A percentile compares a stretch with the other conserved stretches of the same genome.
Evolutionary conservation across 75 land plant species (phyloP).

Genomic region (Chamaecyparis obtusa): DNA sequence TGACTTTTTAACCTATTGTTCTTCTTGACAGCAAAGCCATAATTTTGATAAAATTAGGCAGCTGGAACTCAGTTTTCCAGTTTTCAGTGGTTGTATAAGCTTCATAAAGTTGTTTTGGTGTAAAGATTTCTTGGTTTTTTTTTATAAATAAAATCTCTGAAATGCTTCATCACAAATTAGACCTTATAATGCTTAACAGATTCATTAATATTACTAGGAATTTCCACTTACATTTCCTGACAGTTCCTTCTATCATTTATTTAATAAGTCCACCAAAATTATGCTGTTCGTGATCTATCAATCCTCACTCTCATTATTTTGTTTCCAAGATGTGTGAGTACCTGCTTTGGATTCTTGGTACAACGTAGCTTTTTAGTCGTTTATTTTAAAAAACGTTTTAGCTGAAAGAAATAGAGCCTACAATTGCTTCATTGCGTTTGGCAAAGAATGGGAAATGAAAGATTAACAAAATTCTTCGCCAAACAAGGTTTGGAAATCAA

Average conservation of each 20-base stretch:
- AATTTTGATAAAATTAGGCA: background rate
- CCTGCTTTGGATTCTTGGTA: background rate
- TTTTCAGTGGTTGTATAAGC: background rate
- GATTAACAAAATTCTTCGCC: background rate
- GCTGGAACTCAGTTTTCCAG: background rate
- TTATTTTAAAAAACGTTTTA: background rate
- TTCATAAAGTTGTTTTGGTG: background rate
- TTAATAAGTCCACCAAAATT: background rate
- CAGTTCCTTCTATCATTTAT: background rate
- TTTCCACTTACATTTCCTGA: background rate
- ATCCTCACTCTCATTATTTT: background rate
- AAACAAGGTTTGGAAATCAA: background rate
- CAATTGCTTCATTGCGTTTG: background rate
- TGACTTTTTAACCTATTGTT: background rate
- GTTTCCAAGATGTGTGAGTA: background rate
- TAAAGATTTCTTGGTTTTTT: background rate
- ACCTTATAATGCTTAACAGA: background rate
- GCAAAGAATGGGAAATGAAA: background rate
- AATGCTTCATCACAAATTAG: background rate
- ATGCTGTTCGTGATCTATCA: background rate
- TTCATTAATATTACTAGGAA: background rate
- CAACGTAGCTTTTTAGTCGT: background rate
- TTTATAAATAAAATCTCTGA: background rate
- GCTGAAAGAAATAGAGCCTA: background rate
- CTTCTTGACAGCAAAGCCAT: background rate